Evolutionary conservation across 2,329 filamentous ascomycete genomes (phyloP).

Genomic region (Juglanconis oblonga): DNA sequence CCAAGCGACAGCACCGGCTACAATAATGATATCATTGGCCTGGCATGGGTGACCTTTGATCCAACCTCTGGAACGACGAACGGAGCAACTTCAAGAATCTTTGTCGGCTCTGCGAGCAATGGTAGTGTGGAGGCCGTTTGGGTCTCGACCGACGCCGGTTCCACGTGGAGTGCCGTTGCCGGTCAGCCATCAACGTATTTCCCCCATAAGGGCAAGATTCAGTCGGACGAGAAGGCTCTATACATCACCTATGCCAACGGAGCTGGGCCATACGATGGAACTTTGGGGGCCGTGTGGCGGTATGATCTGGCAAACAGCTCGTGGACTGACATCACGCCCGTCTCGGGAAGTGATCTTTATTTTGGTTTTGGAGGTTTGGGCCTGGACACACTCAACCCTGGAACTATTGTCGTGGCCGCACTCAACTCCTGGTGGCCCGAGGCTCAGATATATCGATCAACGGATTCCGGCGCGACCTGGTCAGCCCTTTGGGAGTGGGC

Average conservation of each 20-base stretch:
- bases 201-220: constrained; percentile 52
- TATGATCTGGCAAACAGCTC: constrained; percentile 46
- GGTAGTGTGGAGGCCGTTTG: constrained; percentile 47
- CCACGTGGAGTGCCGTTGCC: constrained; percentile 48
- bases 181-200: constrained; percentile 50
- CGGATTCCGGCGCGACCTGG: constrained; percentile 53
- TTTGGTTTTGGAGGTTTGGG: constrained; percentile 56
- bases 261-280: constrained; percentile 56
- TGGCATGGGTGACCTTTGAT: constrained; percentile 54
- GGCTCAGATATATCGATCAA: constrained; percentile 53
- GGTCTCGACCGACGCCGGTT: constrained; percentile 50
- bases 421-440: constrained; percentile 61
- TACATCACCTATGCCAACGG: constrained; percentile 55
- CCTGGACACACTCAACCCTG: constrained; percentile 51
- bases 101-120: constrained; percentile 54
- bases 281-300: constrained; percentile 49
- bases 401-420: constrained; percentile 54
- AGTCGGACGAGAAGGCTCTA: constrained; percentile 48
- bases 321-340: constrained; percentile 58
- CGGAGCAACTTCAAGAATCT: constrained; percentile 53
- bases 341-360: constrained; percentile 41
- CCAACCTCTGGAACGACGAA: constrained; percentile 42
- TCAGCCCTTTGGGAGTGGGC: constrained; percentile 51
- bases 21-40: constrained; percentile 44
- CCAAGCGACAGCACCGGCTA: constrained; percentile 42